Evolutionary conservation across 208 protist species (phyloP).

Genomic region (Naegleria fowleri): DNA sequence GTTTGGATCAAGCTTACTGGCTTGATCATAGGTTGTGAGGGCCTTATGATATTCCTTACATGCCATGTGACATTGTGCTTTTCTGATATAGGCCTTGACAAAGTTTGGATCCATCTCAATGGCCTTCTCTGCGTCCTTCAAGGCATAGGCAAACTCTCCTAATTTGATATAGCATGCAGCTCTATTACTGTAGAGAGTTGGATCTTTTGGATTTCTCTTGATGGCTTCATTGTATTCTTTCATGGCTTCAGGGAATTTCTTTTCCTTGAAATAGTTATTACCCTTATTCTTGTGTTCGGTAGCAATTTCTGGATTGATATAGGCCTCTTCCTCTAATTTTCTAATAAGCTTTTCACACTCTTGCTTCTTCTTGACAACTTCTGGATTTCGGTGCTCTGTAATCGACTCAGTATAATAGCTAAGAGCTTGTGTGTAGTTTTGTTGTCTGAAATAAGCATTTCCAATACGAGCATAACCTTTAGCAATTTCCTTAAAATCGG

Average conservation of each 20-base stretch:
- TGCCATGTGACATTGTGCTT: slow-evolving; percentile 78
- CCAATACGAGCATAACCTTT: slow-evolving; percentile 53
- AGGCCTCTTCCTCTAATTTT: slow-evolving; percentile 62
- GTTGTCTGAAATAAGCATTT: slow-evolving; percentile 69
- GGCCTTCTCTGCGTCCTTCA: slow-evolving; percentile 89
- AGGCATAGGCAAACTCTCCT: slow-evolving; percentile 77
- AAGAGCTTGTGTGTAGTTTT: slow-evolving; percentile 74
- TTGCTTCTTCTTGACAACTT: slow-evolving; percentile 72
- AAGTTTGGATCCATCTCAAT: slow-evolving; percentile 86
- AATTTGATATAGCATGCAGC: slow-evolving; percentile 92
- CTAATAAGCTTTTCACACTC: slow-evolving; percentile 44
- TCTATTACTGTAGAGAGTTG: slow-evolving; percentile 87
- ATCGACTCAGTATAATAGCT: slow-evolving; percentile 64
- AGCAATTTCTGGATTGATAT: slow-evolving; percentile 77
- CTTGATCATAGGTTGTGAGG: slow-evolving; percentile 86
- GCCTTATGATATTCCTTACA: slow-evolving; percentile 92
- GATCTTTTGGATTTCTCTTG: slow-evolving; percentile 82
- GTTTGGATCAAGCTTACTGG: slow-evolving; percentile 77
- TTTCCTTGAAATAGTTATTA: slow-evolving; percentile 88
- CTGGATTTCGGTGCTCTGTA: slow-evolving; percentile 44
- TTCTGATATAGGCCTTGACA: slow-evolving; percentile 61
- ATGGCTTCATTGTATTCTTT: slow-evolving; percentile 81
- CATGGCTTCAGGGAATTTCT: slow-evolving; percentile 88
- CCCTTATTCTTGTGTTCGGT: slow-evolving; percentile 82
- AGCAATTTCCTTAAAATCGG: slow-evolving; percentile 81